Base-by-base conservation (phyloP, 1,284 basidiomycete genomes). In the Sphagnurus paluster region DNA sequence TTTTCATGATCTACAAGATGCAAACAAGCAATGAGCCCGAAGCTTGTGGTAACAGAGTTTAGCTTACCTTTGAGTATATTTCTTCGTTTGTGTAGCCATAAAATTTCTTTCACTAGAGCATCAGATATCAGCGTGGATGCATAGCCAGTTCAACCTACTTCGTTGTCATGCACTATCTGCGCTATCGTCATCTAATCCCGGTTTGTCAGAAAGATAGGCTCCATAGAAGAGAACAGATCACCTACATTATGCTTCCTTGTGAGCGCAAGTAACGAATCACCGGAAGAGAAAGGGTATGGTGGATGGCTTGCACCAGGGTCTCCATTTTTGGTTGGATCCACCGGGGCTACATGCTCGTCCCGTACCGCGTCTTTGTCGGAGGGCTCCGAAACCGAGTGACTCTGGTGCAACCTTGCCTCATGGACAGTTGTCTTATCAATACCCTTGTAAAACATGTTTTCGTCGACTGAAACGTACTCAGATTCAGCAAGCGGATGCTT, bases 391-490 rank as follows among this genome's bases (percentile, higher is more conserved):
- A 71, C 55, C 17, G 72, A 77, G 58, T 87, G 81, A 4, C 70
- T 73, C 56, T 90, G 89, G 54, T 90, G 81, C 20, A 93, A 70
- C 24, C 95, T 80, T 20, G 87, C 85, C 16, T 80, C 81, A 44
- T 88, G 85, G 4, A 95, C 94, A 9, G 76, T 75, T 39, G 74
- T 71, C 63, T 93, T 90, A 61, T 93, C 82, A n/a, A 95, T 89
- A n/a, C 91, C 85, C 64, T 93, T 93, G 76, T 98, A 98, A 65
- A 93, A 98, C 54, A 98, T 65, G 64, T 98, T 98, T 69, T 98
- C 95, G 59, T 93, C 87, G 56, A 90, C 84, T 90, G 10, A 29
- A 34, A 35, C 8, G 4, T 17, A 9, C 35, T 48, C 42, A 24
- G 17, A 49, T 54, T 34, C 24, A 23, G 39, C 14, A 4, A 37